Conservation (phyloP, 495 filamentous ascomycete species). For the Hamigera avellanea region DNA sequence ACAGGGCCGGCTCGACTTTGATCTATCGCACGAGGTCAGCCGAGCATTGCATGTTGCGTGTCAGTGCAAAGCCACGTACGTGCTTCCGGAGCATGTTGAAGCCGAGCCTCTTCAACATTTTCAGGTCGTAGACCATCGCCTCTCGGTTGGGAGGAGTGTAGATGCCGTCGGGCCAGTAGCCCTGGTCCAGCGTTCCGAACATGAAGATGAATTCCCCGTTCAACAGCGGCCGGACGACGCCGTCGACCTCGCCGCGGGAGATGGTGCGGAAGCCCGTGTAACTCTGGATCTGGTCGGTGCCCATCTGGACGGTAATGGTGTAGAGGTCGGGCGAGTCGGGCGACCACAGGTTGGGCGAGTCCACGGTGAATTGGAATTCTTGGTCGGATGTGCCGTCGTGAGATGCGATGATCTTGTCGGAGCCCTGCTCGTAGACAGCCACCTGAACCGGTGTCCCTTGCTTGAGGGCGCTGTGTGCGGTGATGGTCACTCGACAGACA, state of each 20-base stretch:
- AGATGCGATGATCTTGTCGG: conserved; percentile 24
- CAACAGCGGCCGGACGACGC: conserved; percentile 47
- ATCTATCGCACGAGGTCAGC: too few species aligned
- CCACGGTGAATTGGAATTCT: too few species aligned
- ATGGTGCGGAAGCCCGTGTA: conserved; percentile 61
- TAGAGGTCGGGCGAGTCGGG: conserved; percentile 51
- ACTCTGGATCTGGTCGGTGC: conserved; percentile 40
- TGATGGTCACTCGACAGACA: too few species aligned
- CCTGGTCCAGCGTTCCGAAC: conserved; percentile 58
- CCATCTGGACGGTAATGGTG: conserved; percentile 45
- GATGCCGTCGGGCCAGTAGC: conserved; percentile 59
- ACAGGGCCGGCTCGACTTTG: conserved; percentile 56
- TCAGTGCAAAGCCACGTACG: too few species aligned
- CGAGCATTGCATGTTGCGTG: background rate
- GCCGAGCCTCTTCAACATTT: conserved; percentile 47
- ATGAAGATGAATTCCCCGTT: conserved; percentile 55
- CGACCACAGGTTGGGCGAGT: conserved; percentile 46
- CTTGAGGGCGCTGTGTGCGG: too few species aligned
- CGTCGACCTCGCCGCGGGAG: conserved; percentile 38
- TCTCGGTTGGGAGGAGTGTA: conserved; percentile 47
- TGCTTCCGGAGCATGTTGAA: conserved; percentile 63
- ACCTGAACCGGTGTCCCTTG: conserved; percentile 25
- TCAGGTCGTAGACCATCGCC: conserved; percentile 54
- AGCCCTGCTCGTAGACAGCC: conserved; percentile 23
- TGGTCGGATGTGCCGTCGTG: conserved; percentile 29